Conservation (phyloP, 176 grass and related monocot genomes). For the Eragrostis curvula region DNA sequence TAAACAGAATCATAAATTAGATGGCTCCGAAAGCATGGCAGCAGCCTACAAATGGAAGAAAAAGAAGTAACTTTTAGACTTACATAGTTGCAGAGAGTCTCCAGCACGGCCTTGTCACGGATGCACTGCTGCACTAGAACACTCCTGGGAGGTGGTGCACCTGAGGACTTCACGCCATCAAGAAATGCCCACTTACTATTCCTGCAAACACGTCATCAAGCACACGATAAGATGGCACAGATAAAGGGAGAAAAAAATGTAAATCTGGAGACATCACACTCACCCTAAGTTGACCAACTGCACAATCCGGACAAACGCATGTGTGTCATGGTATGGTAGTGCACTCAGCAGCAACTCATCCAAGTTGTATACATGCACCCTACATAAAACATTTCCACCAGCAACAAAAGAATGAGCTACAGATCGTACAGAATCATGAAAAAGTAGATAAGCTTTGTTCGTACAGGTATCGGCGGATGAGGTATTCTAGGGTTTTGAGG, state of each 20-base stretch:
- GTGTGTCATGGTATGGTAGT: constrained; percentile 87
- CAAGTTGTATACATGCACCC: constrained; percentile 90
- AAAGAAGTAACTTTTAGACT: not conserved
- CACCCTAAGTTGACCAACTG: constrained; percentile 85
- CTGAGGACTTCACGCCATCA: constrained; percentile 70
- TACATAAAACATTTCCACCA: constrained; percentile 55
- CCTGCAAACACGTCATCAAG: constrained; percentile 50
- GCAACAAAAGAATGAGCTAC: constrained; percentile 41
- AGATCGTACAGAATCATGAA: not conserved
- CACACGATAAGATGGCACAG: not conserved
- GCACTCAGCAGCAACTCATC: constrained; percentile 81
- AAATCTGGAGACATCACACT: constrained; percentile 18
- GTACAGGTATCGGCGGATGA: constrained; percentile 88
- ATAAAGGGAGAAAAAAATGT: constrained; percentile 15
- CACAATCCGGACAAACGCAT: constrained; percentile 83
- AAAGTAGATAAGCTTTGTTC: constrained; percentile 28
- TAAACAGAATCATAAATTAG: constrained; percentile 37
- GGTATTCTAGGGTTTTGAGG: constrained; percentile 87
- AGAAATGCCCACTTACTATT: constrained; percentile 95
- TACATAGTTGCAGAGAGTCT: constrained; percentile 90
- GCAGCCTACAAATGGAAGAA: constrained; percentile 7
- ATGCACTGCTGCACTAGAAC: constrained; percentile 89
- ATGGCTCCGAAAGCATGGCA: constrained; percentile 29
- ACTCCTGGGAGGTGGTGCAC: constrained; percentile 80
- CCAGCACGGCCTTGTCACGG: constrained; percentile 81